Percentiles rank a stretch among this genome's conserved stretches.
Conservation (phyloP, 352 stramenopile genomes). For the Phytopythium delawarense region DNA sequence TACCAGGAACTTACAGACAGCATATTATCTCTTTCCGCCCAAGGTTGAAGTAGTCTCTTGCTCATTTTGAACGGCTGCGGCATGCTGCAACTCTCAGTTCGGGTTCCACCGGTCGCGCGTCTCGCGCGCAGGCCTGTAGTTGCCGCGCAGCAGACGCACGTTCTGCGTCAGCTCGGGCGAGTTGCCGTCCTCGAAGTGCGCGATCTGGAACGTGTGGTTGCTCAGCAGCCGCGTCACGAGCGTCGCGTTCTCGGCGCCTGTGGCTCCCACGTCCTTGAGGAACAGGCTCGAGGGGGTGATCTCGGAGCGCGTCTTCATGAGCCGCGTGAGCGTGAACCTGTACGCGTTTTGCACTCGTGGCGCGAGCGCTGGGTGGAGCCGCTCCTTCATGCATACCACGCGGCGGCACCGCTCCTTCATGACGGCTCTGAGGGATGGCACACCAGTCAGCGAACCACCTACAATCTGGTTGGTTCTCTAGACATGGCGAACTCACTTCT, state of each 20-base stretch:
- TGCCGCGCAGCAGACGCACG: conserved; percentile 64
- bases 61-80: not conserved
- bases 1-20: too few relatives aligned
- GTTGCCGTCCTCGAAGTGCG: conserved; percentile 78
- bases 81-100: conserved; percentile 14
- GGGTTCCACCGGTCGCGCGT: conserved; percentile 33
- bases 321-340: conserved; percentile 33
- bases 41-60: too few relatives aligned
- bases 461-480: too few relatives aligned
- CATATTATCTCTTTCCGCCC: too few relatives aligned
- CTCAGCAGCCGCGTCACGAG: conserved; percentile 68
- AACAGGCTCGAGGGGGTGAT: conserved; percentile 67
- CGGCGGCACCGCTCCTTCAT: conserved; percentile 56
- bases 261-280: conserved; percentile 67
- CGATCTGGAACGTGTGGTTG: conserved; percentile 80
- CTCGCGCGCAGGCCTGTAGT: conserved; percentile 16
- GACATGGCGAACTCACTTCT: conserved; percentile 29
- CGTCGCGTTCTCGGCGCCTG: conserved; percentile 57
- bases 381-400: conserved; percentile 71
- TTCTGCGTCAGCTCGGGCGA: conserved; percentile 76
- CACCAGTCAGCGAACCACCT: not conserved
- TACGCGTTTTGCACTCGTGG: conserved; percentile 50
- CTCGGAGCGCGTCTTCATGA: conserved; percentile 32
- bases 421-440: conserved; percentile 21
- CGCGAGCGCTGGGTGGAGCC: conserved; percentile 43